phyloP scores from a whole-genome alignment of 768 basidiomycete genomes.

The Tylopilus intermedius region DNA sequence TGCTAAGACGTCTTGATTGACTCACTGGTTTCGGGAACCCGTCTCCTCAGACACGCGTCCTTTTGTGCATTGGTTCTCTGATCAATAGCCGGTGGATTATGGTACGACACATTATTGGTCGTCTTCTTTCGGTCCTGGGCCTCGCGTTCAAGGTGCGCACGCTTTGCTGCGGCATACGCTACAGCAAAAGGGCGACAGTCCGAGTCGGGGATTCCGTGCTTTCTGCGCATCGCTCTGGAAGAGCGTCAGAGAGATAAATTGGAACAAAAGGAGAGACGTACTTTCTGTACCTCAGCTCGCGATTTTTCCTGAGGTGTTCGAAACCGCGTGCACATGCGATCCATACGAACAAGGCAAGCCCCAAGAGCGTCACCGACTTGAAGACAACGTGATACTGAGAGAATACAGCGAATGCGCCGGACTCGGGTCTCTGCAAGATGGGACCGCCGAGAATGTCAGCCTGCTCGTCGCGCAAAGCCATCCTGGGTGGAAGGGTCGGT shows the following conservation, averaged over 20 bases:
- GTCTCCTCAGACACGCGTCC: slow-evolving; percentile 39
- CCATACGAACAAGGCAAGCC: slow-evolving; percentile 32
- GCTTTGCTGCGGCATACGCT: slow-evolving; percentile 71
- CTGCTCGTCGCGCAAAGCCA: slow-evolving; percentile 53
- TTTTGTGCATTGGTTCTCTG: slow-evolving; percentile 30
- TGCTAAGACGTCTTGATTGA: slow-evolving; percentile 20
- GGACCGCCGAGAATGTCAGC: slow-evolving; percentile 69
- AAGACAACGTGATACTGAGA: slow-evolving; percentile 35
- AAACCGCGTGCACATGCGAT: slow-evolving; percentile 35
- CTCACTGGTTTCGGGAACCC: slow-evolving; percentile 45
- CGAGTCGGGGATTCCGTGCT: slow-evolving; percentile 79
- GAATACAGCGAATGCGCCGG: slow-evolving; percentile 28
- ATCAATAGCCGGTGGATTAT: slow-evolving; percentile 21
- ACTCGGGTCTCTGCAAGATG: slow-evolving; percentile 36
- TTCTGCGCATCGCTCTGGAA: slow-evolving; percentile 62
- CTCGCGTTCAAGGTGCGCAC: slow-evolving; percentile 49
- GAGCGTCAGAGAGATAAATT: slow-evolving; percentile 13
- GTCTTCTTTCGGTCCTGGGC: slow-evolving; percentile 37
- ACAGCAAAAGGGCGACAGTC: slow-evolving; percentile 83
- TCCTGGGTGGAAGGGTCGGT: slow-evolving; percentile 30
- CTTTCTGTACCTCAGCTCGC: slow-evolving; percentile 63
- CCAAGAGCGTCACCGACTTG: slow-evolving; percentile 35
- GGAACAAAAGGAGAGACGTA: slow-evolving; percentile 30
- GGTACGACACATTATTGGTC: slow-evolving; percentile 23
- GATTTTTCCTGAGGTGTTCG: slow-evolving; percentile 49